These are phyloP conservation scores for Iberis pinnata DNA, from an alignment of 345 rosid species.

Conservation along the genomic window DNA sequence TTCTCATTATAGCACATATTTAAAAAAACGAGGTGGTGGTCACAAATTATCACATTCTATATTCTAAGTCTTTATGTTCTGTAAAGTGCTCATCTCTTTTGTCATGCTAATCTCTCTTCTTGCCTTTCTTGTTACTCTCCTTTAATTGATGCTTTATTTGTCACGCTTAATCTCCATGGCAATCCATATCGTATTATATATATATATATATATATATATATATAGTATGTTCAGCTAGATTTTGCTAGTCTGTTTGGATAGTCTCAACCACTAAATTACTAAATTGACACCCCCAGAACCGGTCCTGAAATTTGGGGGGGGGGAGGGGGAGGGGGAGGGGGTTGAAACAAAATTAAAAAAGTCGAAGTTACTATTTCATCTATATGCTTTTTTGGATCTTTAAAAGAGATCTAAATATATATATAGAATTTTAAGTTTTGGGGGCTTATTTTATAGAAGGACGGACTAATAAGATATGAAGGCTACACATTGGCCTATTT, in stretches of 20 bases:
- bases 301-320: too few species aligned
- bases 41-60: constrained; percentile 29
- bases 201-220: not conserved
- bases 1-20: constrained; percentile 24
- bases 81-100: constrained; percentile 22
- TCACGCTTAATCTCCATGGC: constrained; percentile 28
- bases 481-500: too few species aligned
- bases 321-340: too few species aligned
- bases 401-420: too few species aligned
- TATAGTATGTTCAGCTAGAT: too few species aligned
- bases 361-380: too few species aligned
- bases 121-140: constrained; percentile 1
- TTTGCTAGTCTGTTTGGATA: not conserved
- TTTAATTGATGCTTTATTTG: constrained; percentile 25
- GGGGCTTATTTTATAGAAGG: too few species aligned
- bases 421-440: too few species aligned
- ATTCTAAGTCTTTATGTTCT: constrained; percentile 29
- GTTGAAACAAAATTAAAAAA: too few species aligned
- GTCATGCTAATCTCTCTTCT: constrained; percentile 23
- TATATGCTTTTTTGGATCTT: too few species aligned
- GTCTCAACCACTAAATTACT: constrained; percentile 21
- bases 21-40: constrained; percentile 27
- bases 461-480: too few species aligned
- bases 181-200: not conserved
- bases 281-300: too few species aligned